Conservation (phyloP, 2,329 filamentous ascomycete genomes). For the Pyrenophora tritici-repentis region DNA sequence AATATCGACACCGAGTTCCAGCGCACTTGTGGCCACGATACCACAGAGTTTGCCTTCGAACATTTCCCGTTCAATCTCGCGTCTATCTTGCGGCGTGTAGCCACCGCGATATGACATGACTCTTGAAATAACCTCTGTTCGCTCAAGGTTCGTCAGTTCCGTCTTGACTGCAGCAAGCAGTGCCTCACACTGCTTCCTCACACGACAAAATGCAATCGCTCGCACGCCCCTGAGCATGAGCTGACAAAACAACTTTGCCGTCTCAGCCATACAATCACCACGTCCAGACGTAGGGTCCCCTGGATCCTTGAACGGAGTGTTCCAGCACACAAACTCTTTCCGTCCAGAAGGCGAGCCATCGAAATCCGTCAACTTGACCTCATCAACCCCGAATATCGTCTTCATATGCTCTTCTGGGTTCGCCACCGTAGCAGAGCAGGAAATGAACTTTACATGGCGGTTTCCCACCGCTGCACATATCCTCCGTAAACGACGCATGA, state of each 20-base stretch:
- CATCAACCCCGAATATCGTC: conserved; percentile 86
- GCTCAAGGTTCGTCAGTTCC: conserved; percentile 74
- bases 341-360: conserved; percentile 91
- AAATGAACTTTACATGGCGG: conserved; percentile 82
- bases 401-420: conserved; percentile 92
- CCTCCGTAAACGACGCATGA: conserved; percentile 86
- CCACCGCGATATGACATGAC: conserved; percentile 97
- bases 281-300: conserved; percentile 84
- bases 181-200: conserved; percentile 86
- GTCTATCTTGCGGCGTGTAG: conserved; percentile 88
- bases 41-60: conserved; percentile 93
- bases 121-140: conserved; percentile 73
- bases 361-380: conserved; percentile 81
- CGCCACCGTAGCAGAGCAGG: conserved; percentile 93
- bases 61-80: conserved; percentile 92
- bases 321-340: conserved; percentile 98
- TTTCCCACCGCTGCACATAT: conserved; percentile 93
- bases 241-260: conserved; percentile 88
- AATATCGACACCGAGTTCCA: conserved; percentile 95
- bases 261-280: conserved; percentile 80
- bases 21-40: conserved; percentile 88
- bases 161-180: conserved; percentile 78
- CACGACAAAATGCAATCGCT: conserved; percentile 89
- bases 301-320: conserved; percentile 91
- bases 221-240: conserved; percentile 85